A percentile compares a stretch with the other conserved stretches of the same genome.
Evolutionary conservation across 495 filamentous ascomycete species (phyloP).

Genomic region (Endocarpon pusillum): DNA sequence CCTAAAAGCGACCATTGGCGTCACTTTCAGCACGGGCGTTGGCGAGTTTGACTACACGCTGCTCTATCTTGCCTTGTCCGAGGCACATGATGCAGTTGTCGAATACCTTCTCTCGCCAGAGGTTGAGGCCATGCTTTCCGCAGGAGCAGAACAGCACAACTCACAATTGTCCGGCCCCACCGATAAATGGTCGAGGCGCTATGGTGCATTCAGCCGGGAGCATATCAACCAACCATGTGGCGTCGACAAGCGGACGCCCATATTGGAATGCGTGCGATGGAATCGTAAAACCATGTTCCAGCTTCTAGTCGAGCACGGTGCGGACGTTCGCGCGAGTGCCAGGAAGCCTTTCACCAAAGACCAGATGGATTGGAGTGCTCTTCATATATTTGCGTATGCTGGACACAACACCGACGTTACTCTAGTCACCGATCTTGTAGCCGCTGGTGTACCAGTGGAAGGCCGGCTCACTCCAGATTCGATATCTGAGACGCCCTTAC

Average conservation of each 20-base stretch:
- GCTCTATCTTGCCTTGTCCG: constrained; percentile 4
- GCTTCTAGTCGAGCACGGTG: constrained; percentile 26
- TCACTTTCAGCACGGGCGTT: constrained; percentile 2
- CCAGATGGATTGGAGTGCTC: constrained; percentile 5
- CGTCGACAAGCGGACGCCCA: constrained; percentile 13
- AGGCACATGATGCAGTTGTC: constrained; percentile 5
- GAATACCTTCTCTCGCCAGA: constrained; percentile 2
- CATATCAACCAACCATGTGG: constrained; percentile 3
- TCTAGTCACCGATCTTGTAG: constrained; percentile 1
- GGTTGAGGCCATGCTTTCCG: not conserved
- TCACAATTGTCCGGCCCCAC: not conserved
- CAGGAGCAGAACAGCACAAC: not conserved
- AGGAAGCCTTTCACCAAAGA: constrained; percentile 13
- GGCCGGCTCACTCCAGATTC: not conserved
- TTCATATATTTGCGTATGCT: constrained; percentile 7
- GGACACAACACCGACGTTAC: constrained; percentile 5
- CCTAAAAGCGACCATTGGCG: constrained; percentile 1
- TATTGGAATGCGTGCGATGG: constrained; percentile 31
- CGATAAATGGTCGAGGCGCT: not conserved
- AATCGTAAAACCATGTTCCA: constrained; percentile 25
- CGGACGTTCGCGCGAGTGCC: constrained; percentile 24
- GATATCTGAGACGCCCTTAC: constrained; percentile 6
- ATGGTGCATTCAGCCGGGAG: not conserved
- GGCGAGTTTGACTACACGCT: constrained; percentile 2
- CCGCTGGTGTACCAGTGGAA: constrained; percentile 4